Conservation (phyloP, 2,329 filamentous ascomycete genomes). For the Claviceps purpurea region DNA sequence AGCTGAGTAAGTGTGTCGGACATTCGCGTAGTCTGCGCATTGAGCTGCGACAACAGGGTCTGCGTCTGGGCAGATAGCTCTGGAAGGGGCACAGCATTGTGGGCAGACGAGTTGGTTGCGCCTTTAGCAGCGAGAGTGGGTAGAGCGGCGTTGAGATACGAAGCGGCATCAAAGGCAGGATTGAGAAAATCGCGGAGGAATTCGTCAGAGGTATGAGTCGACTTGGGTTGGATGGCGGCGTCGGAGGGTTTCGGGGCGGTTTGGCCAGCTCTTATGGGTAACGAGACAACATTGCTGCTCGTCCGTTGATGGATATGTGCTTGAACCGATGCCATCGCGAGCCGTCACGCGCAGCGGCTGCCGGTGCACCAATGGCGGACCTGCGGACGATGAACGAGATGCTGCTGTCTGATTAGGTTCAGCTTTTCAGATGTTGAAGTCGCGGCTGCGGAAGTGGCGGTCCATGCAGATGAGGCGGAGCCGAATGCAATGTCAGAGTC, state of each 20-base stretch:
- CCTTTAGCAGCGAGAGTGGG: constrained; percentile 47
- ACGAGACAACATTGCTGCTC: constrained; percentile 26
- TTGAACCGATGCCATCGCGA: constrained; percentile 17
- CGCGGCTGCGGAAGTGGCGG: no score
- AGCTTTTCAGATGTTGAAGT: no score
- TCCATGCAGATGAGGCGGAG: no score
- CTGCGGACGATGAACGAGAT: no score
- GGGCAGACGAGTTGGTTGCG: constrained; percentile 11
- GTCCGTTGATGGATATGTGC: constrained; percentile 29
- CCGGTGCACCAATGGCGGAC: background rate
- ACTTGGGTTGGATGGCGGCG: constrained; percentile 32
- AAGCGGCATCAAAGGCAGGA: constrained; percentile 66
- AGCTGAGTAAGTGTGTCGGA: constrained; percentile 73
- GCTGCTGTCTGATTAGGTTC: no score
- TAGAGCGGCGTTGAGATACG: constrained; percentile 71
- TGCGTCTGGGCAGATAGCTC: constrained; percentile 73
- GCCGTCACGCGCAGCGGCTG: background rate
- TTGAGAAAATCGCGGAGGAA: constrained; percentile 63
- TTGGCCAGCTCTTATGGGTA: constrained; percentile 23
- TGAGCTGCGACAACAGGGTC: constrained; percentile 72
- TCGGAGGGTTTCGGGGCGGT: constrained; percentile 25
- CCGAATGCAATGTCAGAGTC: no score
- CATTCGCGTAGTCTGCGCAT: constrained; percentile 72
- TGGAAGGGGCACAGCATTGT: constrained; percentile 45
- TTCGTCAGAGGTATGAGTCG: constrained; percentile 55